Percentiles rank a stretch among this genome's conserved stretches.
These are phyloP conservation scores for Fistulifera solaris DNA, from an alignment of 108 stramenopile species.

Conservation along the genomic window DNA sequence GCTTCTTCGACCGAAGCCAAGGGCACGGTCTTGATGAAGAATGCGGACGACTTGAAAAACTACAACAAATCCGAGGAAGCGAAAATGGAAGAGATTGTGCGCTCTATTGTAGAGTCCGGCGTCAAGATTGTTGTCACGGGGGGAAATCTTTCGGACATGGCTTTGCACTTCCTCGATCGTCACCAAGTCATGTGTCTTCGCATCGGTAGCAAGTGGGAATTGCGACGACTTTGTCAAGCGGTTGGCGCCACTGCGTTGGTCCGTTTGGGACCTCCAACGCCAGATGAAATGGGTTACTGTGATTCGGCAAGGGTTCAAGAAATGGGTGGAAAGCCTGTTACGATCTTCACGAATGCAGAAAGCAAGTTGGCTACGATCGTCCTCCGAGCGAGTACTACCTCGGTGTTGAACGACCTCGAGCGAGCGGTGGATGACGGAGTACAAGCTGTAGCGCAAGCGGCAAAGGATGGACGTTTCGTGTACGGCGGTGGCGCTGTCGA, in stretches of 20 bases:
- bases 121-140: slow-evolving; percentile 86
- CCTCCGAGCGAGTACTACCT: slow-evolving; percentile 87
- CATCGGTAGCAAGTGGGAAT: slow-evolving; percentile 94
- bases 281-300: slow-evolving; percentile 92
- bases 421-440: slow-evolving; percentile 96
- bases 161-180: slow-evolving; percentile 93
- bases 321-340: slow-evolving; percentile 87
- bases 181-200: slow-evolving; percentile 89
- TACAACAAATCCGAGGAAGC: slow-evolving; percentile 98
- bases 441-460: slow-evolving; percentile 78
- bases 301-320: slow-evolving; percentile 71
- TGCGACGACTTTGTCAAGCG: slow-evolving; percentile 91
- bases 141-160: slow-evolving; percentile 91
- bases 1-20: slow-evolving; percentile 95
- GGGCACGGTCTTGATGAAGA: slow-evolving; percentile 99
- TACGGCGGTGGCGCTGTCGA: slow-evolving; percentile 94
- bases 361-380: slow-evolving; percentile 88
- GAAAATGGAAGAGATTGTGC: slow-evolving; percentile 96
- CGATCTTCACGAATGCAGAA: slow-evolving; percentile 79
- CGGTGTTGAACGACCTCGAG: slow-evolving; percentile 92
- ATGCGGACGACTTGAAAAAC: slow-evolving; percentile 91
- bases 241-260: slow-evolving; percentile 93
- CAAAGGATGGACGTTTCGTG: slow-evolving; percentile 84
- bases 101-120: slow-evolving; percentile 88
- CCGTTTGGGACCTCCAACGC: slow-evolving; percentile 88